Evolutionary conservation across 2,329 filamentous ascomycete genomes (phyloP).

Genomic region (Neurospora crassa): DNA sequence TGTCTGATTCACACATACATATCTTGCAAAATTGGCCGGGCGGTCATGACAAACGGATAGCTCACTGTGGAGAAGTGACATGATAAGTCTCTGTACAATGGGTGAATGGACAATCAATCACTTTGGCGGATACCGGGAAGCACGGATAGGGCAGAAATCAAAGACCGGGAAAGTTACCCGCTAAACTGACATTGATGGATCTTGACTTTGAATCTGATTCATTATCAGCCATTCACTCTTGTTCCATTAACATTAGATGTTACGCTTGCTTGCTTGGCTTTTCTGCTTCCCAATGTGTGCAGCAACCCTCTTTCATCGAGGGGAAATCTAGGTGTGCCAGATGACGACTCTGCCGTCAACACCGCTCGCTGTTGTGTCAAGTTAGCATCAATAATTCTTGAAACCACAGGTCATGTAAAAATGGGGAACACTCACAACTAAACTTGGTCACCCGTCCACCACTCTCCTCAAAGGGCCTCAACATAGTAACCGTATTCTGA

Average conservation of each 20-base stretch:
- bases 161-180: background rate
- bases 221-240: background rate
- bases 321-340: constrained; percentile 51
- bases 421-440: constrained; percentile 58
- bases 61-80: background rate
- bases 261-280: background rate
- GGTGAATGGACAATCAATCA: background rate
- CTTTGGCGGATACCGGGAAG: background rate
- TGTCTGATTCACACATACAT: background rate
- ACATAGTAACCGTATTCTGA: constrained; percentile 87
- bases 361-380: constrained; percentile 52
- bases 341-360: constrained; percentile 77
- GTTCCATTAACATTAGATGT: background rate
- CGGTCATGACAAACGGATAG: background rate
- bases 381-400: constrained; percentile 17
- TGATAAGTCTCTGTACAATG: background rate
- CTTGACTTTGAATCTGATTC: background rate
- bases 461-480: constrained; percentile 64
- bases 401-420: constrained; percentile 6
- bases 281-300: background rate
- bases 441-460: constrained; percentile 64
- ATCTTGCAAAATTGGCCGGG: background rate
- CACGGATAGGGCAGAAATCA: background rate
- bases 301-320: background rate
- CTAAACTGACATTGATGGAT: background rate